Conservation (phyloP, 2,329 filamentous ascomycete species). For the Claviceps humidiphila region DNA sequence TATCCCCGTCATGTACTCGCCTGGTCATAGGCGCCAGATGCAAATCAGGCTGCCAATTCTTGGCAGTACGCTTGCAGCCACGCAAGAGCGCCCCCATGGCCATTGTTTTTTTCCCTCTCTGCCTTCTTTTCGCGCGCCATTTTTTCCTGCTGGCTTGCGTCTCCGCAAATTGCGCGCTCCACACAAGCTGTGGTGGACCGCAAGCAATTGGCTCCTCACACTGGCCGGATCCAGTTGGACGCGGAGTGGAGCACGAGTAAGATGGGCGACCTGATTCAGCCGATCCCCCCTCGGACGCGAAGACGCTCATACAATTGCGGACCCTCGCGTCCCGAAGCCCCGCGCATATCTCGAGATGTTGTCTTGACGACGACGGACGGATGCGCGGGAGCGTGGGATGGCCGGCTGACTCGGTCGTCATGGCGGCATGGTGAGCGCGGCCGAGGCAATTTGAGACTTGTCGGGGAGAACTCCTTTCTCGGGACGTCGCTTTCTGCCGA, state of each 20-base stretch:
- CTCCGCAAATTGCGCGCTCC: slow-evolving; percentile 20
- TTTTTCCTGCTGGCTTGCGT: slow-evolving; percentile 8
- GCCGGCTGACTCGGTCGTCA: background rate
- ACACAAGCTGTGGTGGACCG: slow-evolving; percentile 19
- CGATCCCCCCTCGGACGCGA: slow-evolving; percentile 11
- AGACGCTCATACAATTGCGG: no score
- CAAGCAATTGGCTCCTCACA: slow-evolving; percentile 15
- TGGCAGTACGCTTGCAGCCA: background rate
- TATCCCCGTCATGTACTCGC: background rate
- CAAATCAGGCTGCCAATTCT: background rate
- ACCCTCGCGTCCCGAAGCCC: no score
- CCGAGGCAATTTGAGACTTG: background rate
- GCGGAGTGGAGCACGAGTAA: background rate
- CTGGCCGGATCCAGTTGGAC: slow-evolving; percentile 12
- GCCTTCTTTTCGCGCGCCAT: slow-evolving; percentile 13
- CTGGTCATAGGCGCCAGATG: background rate
- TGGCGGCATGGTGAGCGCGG: background rate
- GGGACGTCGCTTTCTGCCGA: background rate
- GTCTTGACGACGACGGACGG: background rate
- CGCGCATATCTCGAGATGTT: no score
- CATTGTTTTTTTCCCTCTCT: slow-evolving; percentile 9
- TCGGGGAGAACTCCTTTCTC: background rate
- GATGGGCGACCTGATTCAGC: background rate
- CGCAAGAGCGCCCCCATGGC: background rate
- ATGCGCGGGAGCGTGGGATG: background rate